Conservation (phyloP, 768 basidiomycete genomes). For the Boletus pseudo-olivaceus region DNA sequence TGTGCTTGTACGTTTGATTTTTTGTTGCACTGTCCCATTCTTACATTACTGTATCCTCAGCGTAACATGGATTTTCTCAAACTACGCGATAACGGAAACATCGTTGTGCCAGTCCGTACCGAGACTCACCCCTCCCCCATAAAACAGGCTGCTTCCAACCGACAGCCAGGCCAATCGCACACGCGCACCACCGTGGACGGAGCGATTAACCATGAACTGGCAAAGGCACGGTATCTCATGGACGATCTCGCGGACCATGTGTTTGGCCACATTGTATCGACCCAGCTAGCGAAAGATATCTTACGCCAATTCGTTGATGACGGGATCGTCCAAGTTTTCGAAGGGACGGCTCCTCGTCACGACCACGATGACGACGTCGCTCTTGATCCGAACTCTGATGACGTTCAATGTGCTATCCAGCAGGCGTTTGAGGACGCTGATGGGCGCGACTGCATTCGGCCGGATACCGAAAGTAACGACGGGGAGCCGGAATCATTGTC, state of each 20-base stretch:
- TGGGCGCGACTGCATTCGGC: not conserved
- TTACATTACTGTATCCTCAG: no score
- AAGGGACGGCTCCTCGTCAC: not conserved
- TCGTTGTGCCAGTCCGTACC: not conserved
- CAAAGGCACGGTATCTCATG: not conserved
- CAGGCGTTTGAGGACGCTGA: not conserved
- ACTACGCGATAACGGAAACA: not conserved
- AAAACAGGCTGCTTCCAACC: not conserved
- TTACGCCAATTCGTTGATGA: not conserved
- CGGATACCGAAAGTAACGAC: no score
- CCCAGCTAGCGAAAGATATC: not conserved
- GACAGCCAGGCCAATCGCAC: not conserved
- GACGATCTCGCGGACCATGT: no score
- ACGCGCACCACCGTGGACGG: not conserved
- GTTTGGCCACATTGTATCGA: not conserved
- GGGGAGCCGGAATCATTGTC: no score
- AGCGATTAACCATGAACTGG: conserved; percentile 3
- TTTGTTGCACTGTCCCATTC: no score
- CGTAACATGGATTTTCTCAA: no score
- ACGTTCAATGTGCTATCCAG: not conserved
- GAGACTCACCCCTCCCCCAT: not conserved
- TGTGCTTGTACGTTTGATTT: not conserved
- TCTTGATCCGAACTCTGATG: not conserved
- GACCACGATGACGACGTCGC: not conserved
- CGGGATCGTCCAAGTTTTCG: not conserved